Evolutionary conservation across 129 eudicot species (phyloP).

Genomic region (Escallonia herrerae): DNA sequence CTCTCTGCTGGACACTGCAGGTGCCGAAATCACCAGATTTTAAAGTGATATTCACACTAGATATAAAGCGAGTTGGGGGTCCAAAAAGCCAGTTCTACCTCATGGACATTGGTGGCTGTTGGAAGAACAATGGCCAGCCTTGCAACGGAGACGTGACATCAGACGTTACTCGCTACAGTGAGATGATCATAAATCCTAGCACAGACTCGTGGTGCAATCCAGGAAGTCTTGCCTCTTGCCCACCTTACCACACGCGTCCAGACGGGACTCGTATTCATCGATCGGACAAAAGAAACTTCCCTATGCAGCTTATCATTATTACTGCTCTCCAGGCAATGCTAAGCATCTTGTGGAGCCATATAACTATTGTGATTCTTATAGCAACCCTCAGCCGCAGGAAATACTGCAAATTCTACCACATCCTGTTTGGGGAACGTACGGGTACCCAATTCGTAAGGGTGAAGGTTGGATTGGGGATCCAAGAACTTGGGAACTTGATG

Average conservation of each 20-base stretch:
- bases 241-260: slow-evolving; percentile 39
- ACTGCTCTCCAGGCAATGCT: slow-evolving; percentile 44
- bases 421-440: slow-evolving; percentile 42
- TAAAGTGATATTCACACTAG: slow-evolving; percentile 37
- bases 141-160: slow-evolving; percentile 45
- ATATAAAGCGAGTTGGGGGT: slow-evolving; percentile 45
- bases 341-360: slow-evolving; percentile 28
- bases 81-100: slow-evolving; percentile 48
- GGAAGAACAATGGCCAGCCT: slow-evolving; percentile 53
- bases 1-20: slow-evolving; percentile 1
- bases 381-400: slow-evolving; percentile 50
- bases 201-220: slow-evolving; percentile 16
- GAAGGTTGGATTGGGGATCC: slow-evolving; percentile 42
- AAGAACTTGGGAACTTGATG: slow-evolving; percentile 46
- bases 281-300: slow-evolving; percentile 28
- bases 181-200: slow-evolving; percentile 41
- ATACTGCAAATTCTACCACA: slow-evolving; percentile 42
- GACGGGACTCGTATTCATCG: slow-evolving; percentile 29
- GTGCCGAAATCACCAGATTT: slow-evolving; percentile 42
- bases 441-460: slow-evolving; percentile 33
- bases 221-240: slow-evolving; percentile 23
- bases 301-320: slow-evolving; percentile 38
- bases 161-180: slow-evolving; percentile 47
- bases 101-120: slow-evolving; percentile 49
- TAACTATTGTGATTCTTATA: slow-evolving; percentile 33